Conservation (phyloP, 495 filamentous ascomycete species). For the Tetracladium marchalianum region DNA sequence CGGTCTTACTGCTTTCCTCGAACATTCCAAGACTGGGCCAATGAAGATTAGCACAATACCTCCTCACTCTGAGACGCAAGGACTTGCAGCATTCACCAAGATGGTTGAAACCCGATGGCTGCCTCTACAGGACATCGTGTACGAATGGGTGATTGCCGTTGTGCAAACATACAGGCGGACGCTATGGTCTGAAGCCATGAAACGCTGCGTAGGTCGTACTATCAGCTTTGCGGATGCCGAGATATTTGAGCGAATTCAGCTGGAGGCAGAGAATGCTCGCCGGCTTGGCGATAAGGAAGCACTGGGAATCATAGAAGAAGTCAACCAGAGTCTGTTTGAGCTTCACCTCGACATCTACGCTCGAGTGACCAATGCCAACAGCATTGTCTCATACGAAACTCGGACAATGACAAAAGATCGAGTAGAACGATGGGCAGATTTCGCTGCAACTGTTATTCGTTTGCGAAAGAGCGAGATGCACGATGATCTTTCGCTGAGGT, state of each 20-base stretch:
- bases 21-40: conserved; percentile 58
- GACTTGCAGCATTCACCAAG: conserved; percentile 45
- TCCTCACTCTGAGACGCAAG: conserved; percentile 44
- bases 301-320: conserved; percentile 28
- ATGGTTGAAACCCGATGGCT: conserved; percentile 44
- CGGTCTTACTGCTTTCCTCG: conserved; percentile 61
- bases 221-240: conserved; percentile 59
- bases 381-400: conserved; percentile 49
- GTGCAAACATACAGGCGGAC: conserved; percentile 49
- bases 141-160: conserved; percentile 55
- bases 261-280: conserved; percentile 27
- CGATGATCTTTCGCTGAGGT: conserved; percentile 46
- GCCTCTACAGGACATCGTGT: conserved; percentile 51
- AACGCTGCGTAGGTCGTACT: conserved; percentile 57
- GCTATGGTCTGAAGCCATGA: conserved; percentile 66
- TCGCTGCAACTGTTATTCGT: conserved; percentile 54
- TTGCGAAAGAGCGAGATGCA: conserved; percentile 25
- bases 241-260: conserved; percentile 44
- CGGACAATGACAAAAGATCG: conserved; percentile 55
- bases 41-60: conserved; percentile 40
- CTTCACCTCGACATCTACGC: conserved; percentile 81
- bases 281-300: not conserved
- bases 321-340: conserved; percentile 75
- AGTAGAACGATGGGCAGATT: conserved; percentile 61
- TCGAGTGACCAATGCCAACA: conserved; percentile 64